Conservation (phyloP, 2,329 filamentous ascomycete genomes). For the Cordyceps tenuipes region DNA sequence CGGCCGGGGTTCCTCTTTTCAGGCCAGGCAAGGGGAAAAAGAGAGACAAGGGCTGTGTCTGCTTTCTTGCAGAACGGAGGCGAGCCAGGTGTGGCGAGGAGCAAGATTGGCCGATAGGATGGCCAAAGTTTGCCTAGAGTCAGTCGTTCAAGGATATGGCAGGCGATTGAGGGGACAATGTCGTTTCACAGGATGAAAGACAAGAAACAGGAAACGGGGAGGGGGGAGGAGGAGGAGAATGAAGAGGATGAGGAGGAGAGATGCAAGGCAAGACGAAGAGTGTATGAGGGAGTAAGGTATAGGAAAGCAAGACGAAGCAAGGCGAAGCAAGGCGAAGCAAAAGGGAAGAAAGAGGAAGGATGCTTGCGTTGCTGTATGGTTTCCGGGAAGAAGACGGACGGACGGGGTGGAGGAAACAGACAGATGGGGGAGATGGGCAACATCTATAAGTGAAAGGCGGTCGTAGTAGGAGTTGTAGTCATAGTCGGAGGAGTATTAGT, state of each 20-base stretch:
- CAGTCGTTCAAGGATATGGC: conserved; percentile 6
- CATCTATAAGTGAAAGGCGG: conserved; percentile 7
- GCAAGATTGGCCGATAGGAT: neutral
- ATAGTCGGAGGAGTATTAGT: too few species aligned
- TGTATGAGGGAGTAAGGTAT: too few species aligned
- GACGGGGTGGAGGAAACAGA: neutral
- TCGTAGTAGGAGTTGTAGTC: too few species aligned
- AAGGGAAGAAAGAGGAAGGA: neutral
- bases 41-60: neutral
- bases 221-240: too few species aligned
- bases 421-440: neutral
- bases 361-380: neutral
- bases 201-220: neutral
- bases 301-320: too few species aligned
- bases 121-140: conserved; percentile 1
- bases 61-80: neutral
- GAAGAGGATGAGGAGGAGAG: neutral
- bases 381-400: neutral
- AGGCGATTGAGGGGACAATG: conserved; percentile 1
- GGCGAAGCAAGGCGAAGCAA: neutral
- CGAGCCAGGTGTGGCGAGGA: conserved; percentile 2
- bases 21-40: neutral
- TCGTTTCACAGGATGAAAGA: conserved; percentile 8
- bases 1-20: neutral
- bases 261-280: neutral